These are phyloP conservation scores for Agrocybe pediades DNA, from an alignment of 768 basidiomycete species.

Conservation along the genomic window DNA sequence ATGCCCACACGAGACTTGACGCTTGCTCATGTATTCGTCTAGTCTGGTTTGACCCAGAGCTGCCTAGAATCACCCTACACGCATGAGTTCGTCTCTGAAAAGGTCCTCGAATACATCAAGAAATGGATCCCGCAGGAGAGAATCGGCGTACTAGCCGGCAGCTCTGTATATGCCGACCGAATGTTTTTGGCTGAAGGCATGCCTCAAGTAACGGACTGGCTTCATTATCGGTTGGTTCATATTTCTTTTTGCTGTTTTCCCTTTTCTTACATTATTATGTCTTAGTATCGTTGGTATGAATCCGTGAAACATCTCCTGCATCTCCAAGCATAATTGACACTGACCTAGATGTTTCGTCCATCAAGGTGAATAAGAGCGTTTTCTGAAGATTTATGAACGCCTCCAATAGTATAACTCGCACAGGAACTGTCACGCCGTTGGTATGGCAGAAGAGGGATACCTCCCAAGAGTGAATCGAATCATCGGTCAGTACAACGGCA, in stretches of 20 bases:
- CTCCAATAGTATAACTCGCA: too few species aligned
- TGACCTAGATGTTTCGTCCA: conserved; percentile 75
- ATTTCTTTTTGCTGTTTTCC: neutral
- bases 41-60: conserved; percentile 83
- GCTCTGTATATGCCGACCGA: conserved; percentile 82
- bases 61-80: conserved; percentile 74
- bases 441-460: conserved; percentile 49
- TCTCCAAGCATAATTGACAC: neutral
- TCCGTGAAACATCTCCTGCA: neutral
- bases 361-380: conserved; percentile 55
- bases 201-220: conserved; percentile 77
- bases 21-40: conserved; percentile 1
- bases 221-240: conserved; percentile 74
- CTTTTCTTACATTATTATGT: conserved; percentile 20
- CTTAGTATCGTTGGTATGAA: conserved; percentile 70
- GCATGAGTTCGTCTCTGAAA: conserved; percentile 55
- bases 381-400: neutral
- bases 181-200: conserved; percentile 75
- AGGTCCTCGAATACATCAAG: conserved; percentile 78
- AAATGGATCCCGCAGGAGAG: conserved; percentile 75
- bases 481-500: conserved; percentile 52
- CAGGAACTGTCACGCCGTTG: conserved; percentile 80
- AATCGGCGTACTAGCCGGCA: conserved; percentile 80
- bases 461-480: conserved; percentile 36
- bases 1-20: neutral